Evolutionary conservation across 2,329 filamentous ascomycete species (phyloP), one percentile per base, ranked within the genome.

Genomic region (Diaporthe humulicola): DNA sequence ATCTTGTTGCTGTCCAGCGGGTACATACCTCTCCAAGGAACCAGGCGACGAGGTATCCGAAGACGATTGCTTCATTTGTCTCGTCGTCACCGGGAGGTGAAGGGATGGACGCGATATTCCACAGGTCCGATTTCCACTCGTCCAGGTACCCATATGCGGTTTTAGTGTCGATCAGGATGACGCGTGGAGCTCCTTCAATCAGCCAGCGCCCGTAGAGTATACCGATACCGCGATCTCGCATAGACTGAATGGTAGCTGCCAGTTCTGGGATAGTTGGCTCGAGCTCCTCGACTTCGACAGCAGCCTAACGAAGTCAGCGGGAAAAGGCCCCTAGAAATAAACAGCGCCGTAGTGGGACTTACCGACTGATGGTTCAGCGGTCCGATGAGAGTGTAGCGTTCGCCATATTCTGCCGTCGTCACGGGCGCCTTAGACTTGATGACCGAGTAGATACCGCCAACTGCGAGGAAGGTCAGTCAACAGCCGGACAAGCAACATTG

Each of bases 351-450:
- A 28, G 60, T 57, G 50, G 50, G 57, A 82, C 93, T 81, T 89
- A 97, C 95, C 78, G 97, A 98, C 80, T 93, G 90, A 83, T 94
- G 93, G 86, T 98, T 98, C 83, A 98, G 92, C 74, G 97, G 97
- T 2, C 97, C 97, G 83, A 99, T 96, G 78, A 98, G 90, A 38
- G 95, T 98, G 86, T 99, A 99, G 78, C 95, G 92, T 75, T 98
- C 95, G 85, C 97, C 97, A 97, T 98, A 99, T 85, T 99, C 97
- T 76, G 95, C 95, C 0, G 96, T 98, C 57, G 97, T 98, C 76
- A 98, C 97, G 69, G 97, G 96, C 50, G 97, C 96, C 86, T 99
- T 99, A 76, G 97, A 99, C 86, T 99, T 99, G 86, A 99, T 93
- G 78, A 99, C 97, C 22, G 96, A 98, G 89, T 99, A 99, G 86